These are phyloP conservation scores for Leishmania tarentolae DNA, from an alignment of 208 protist genomes.

Conservation along the genomic window DNA sequence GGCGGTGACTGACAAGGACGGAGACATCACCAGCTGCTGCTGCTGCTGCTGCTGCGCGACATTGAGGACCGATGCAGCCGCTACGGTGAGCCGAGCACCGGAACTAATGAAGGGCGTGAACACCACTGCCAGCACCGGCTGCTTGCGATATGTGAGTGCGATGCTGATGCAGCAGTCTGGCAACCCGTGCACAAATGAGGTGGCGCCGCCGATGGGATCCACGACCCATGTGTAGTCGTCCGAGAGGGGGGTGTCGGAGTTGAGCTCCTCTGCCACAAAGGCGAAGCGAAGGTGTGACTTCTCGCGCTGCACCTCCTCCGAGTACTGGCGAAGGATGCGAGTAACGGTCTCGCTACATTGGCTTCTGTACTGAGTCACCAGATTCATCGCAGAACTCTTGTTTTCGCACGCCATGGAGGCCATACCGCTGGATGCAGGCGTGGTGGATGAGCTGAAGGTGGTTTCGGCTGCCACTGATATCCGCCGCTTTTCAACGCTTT, in stretches of 20 bases:
- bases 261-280: slow-evolving; percentile 58
- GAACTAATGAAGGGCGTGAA: slow-evolving; percentile 60
- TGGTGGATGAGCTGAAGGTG: slow-evolving; percentile 1
- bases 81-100: slow-evolving; percentile 26
- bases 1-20: neutral
- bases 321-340: slow-evolving; percentile 35
- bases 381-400: slow-evolving; percentile 40
- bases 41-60: slow-evolving; percentile 30
- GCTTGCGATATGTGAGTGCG: slow-evolving; percentile 49
- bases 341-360: slow-evolving; percentile 51
- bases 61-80: slow-evolving; percentile 17
- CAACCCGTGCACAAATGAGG: slow-evolving; percentile 72
- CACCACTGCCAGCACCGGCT: slow-evolving; percentile 69
- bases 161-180: slow-evolving; percentile 84
- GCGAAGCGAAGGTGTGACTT: slow-evolving; percentile 38
- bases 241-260: slow-evolving; percentile 34
- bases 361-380: slow-evolving; percentile 62
- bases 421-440: neutral
- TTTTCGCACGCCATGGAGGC: slow-evolving; percentile 19
- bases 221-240: slow-evolving; percentile 77
- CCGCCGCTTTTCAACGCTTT: slow-evolving; percentile 37
- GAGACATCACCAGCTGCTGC: slow-evolving; percentile 3
- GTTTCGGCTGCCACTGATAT: slow-evolving; percentile 18
- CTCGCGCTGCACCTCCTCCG: slow-evolving; percentile 31
- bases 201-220: slow-evolving; percentile 81